phyloP scores from a whole-genome alignment of 495 filamentous ascomycete species.

The Extremus antarcticus region DNA sequence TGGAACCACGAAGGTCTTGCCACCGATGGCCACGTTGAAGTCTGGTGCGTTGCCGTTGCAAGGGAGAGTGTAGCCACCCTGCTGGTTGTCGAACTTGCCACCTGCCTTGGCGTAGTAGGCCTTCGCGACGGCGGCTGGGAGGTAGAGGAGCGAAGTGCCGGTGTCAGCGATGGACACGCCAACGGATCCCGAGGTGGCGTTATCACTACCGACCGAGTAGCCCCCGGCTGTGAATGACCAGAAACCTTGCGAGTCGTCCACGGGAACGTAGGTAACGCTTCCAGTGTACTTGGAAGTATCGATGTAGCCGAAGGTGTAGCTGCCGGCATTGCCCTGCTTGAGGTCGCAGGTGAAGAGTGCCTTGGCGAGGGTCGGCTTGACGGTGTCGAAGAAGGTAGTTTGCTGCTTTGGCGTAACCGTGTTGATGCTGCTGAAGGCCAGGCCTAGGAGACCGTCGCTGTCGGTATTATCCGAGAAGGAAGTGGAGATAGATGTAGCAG shows the following conservation, averaged over 20 bases:
- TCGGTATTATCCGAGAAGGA: constrained; percentile 48
- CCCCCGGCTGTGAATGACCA: constrained; percentile 52
- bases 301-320: constrained; percentile 53
- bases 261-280: constrained; percentile 47
- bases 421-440: constrained; percentile 63
- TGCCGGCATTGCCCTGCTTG: constrained; percentile 51
- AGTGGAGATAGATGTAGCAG: constrained; percentile 48
- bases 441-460: constrained; percentile 57
- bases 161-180: constrained; percentile 51
- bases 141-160: constrained; percentile 61
- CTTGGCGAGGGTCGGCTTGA: constrained; percentile 43
- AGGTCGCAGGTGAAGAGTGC: constrained; percentile 60
- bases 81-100: constrained; percentile 34
- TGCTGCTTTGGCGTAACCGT: constrained; percentile 44
- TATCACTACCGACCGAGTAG: constrained; percentile 47
- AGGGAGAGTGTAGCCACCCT: constrained; percentile 58
- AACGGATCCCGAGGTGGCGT: constrained; percentile 22
- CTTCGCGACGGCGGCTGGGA: constrained; percentile 44
- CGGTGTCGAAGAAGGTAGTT: constrained; percentile 33
- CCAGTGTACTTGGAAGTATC: constrained; percentile 51
- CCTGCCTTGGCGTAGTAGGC: constrained; percentile 56
- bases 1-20: constrained; percentile 40
- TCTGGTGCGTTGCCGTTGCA: constrained; percentile 52
- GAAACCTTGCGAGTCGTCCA: constrained; percentile 52
- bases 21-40: constrained; percentile 50